Evolutionary conservation across 805 yeast genomes (phyloP).

Genomic region (Ogataea pini): DNA sequence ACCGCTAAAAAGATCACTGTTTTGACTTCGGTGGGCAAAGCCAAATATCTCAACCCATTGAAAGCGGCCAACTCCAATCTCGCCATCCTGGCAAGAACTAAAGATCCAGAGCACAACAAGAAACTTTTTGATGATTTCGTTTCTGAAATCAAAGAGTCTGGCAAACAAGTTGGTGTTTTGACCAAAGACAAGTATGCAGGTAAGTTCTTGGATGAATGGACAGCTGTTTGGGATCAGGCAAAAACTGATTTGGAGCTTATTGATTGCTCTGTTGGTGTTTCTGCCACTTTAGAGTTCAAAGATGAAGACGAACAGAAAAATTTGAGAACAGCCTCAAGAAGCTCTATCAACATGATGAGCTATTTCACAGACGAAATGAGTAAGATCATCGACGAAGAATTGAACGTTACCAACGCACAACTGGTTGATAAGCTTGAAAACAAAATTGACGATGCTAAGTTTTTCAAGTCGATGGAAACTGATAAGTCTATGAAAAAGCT

Average conservation of each 20-base stretch:
- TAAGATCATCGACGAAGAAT: constrained; percentile 81
- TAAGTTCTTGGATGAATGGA: constrained; percentile 84
- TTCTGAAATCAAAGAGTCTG: constrained; percentile 41
- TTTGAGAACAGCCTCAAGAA: constrained; percentile 69
- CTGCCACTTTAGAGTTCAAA: constrained; percentile 66
- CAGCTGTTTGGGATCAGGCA: constrained; percentile 38
- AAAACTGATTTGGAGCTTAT: constrained; percentile 44
- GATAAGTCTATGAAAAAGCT: constrained; percentile 51
- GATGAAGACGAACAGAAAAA: constrained; percentile 75
- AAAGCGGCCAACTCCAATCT: constrained; percentile 42
- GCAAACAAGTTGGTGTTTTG: constrained; percentile 61
- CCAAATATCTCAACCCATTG: constrained; percentile 70
- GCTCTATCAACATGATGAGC: constrained; percentile 78
- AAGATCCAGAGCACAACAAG: constrained; percentile 76
- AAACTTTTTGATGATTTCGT: constrained; percentile 61
- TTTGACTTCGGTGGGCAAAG: constrained; percentile 81
- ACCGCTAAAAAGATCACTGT: constrained; percentile 59
- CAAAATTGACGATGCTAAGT: constrained; percentile 76
- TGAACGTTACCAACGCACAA: constrained; percentile 68
- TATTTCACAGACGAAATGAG: constrained; percentile 87
- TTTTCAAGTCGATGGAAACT: constrained; percentile 53
- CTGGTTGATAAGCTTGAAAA: constrained; percentile 76
- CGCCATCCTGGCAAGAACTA: constrained; percentile 71
- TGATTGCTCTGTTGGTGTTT: constrained; percentile 56
- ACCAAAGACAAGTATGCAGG: constrained; percentile 80